Percentiles rank a stretch among this genome's conserved stretches.
Conservation (phyloP, 306 rosid genomes). For the Mucuna pruriens region DNA sequence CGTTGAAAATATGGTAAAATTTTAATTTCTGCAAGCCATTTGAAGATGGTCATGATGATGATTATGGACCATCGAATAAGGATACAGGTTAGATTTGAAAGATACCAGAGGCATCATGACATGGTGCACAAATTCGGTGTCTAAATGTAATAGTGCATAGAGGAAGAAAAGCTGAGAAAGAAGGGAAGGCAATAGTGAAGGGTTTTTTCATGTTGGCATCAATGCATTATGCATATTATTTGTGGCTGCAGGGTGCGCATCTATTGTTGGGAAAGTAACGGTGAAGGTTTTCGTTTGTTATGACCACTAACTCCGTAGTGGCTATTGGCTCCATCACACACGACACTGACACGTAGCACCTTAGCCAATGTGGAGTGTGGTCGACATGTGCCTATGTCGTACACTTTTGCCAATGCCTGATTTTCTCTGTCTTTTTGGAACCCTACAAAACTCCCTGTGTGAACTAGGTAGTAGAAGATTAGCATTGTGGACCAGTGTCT, state of each 20-base stretch:
- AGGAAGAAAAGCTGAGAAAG: background rate
- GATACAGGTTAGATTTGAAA: conserved; percentile 11
- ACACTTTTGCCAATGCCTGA: conserved; percentile 14
- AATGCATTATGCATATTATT: conserved; percentile 36
- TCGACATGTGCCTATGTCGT: conserved; percentile 36
- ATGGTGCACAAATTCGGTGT: conserved; percentile 46
- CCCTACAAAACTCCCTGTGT: background rate
- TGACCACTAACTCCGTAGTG: conserved; percentile 17
- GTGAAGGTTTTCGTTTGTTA: conserved; percentile 22
- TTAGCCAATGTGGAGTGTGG: conserved; percentile 39
- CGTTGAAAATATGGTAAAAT: background rate
- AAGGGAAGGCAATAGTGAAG: background rate
- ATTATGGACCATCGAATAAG: conserved; percentile 42
- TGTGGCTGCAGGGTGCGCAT: conserved; percentile 37
- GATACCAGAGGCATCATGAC: conserved; percentile 40
- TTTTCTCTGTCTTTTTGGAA: background rate
- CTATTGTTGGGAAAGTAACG: conserved; percentile 20
- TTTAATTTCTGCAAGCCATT: background rate
- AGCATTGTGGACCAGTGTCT: background rate
- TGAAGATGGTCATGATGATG: background rate
- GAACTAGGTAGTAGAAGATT: background rate
- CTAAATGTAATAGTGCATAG: background rate
- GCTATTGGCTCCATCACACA: background rate
- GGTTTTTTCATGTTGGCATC: background rate
- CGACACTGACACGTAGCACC: conserved; percentile 34